Percentiles rank a stretch among this genome's conserved stretches.
These are phyloP conservation scores for Iodosphaeria phyllophila DNA, from an alignment of 2,329 filamentous ascomycete species.

Conservation along the genomic window DNA sequence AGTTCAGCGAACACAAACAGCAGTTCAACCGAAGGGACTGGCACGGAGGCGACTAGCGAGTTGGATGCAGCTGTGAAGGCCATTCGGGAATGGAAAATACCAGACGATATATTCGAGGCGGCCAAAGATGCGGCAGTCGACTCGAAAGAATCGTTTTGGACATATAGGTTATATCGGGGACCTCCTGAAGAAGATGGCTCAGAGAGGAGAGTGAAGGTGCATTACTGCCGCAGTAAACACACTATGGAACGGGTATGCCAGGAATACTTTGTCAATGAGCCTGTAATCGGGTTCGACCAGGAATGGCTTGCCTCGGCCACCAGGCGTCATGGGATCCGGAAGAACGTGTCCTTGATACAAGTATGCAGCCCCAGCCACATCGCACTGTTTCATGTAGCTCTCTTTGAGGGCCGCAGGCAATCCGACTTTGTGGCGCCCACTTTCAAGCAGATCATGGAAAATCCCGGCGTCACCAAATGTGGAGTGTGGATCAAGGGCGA, in stretches of 20 bases:
- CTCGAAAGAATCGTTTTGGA: slow-evolving; percentile 42
- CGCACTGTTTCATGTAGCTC: slow-evolving; percentile 63
- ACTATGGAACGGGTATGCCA: slow-evolving; percentile 48
- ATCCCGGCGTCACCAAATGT: slow-evolving; percentile 48
- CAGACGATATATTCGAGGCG: slow-evolving; percentile 22
- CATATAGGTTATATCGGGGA: slow-evolving; percentile 46
- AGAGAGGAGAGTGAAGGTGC: slow-evolving; percentile 40
- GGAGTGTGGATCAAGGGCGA: slow-evolving; percentile 63
- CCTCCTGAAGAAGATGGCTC: slow-evolving; percentile 20
- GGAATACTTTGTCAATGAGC: slow-evolving; percentile 46
- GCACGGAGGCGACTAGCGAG: slow-evolving; percentile 6
- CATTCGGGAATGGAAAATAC: slow-evolving; percentile 29
- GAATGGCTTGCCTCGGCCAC: slow-evolving; percentile 53
- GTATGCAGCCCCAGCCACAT: slow-evolving; percentile 61
- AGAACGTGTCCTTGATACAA: slow-evolving; percentile 68
- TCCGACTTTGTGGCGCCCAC: slow-evolving; percentile 49
- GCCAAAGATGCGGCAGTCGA: slow-evolving; percentile 27
- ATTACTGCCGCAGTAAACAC: slow-evolving; percentile 56
- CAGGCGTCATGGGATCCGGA: slow-evolving; percentile 30
- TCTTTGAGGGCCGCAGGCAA: slow-evolving; percentile 32
- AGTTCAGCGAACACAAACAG: too few species aligned
- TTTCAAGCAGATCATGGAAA: slow-evolving; percentile 54
- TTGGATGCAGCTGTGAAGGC: slow-evolving; percentile 20
- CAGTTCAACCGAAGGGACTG: too few species aligned
- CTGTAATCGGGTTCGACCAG: slow-evolving; percentile 71